Conservation (phyloP, 2,329 filamentous ascomycete genomes). For the Penicillium sp. region DNA sequence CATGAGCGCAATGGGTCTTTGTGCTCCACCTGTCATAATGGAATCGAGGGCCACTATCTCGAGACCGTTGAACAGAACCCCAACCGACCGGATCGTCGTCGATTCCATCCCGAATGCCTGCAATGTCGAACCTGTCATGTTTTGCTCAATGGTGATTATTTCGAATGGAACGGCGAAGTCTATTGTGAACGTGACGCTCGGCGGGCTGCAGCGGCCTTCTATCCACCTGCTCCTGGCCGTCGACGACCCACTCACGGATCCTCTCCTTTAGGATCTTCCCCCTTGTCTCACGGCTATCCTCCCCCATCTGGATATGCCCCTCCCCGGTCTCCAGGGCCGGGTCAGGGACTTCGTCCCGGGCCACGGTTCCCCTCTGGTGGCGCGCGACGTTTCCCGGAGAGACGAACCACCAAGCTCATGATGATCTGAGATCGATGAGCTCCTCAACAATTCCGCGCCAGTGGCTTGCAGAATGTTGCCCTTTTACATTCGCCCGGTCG, state of each 20-base stretch:
- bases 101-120: constrained; percentile 86
- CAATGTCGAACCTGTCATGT: constrained; percentile 69
- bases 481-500: neutral
- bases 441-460: neutral
- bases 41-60: constrained; percentile 91
- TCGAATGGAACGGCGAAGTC: constrained; percentile 72
- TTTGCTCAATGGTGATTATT: constrained; percentile 78
- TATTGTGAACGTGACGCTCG: constrained; percentile 87
- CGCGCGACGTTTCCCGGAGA: constrained; percentile 45
- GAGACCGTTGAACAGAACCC: constrained; percentile 61
- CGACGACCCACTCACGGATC: constrained; percentile 33
- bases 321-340: constrained; percentile 18
- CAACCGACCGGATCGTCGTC: constrained; percentile 48
- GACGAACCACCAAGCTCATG: constrained; percentile 48
- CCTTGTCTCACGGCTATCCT: constrained; percentile 29
- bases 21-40: constrained; percentile 71
- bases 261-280: constrained; percentile 34
- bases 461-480: neutral
- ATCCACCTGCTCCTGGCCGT: constrained; percentile 29
- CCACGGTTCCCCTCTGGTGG: constrained; percentile 26
- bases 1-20: constrained; percentile 85
- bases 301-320: constrained; percentile 27
- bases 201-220: constrained; percentile 42
- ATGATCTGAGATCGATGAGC: constrained; percentile 38
- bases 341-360: constrained; percentile 15